Base-by-base conservation (phyloP, 2,329 filamentous ascomycete genomes). In the Hawksworthiomyces lignivorus region DNA sequence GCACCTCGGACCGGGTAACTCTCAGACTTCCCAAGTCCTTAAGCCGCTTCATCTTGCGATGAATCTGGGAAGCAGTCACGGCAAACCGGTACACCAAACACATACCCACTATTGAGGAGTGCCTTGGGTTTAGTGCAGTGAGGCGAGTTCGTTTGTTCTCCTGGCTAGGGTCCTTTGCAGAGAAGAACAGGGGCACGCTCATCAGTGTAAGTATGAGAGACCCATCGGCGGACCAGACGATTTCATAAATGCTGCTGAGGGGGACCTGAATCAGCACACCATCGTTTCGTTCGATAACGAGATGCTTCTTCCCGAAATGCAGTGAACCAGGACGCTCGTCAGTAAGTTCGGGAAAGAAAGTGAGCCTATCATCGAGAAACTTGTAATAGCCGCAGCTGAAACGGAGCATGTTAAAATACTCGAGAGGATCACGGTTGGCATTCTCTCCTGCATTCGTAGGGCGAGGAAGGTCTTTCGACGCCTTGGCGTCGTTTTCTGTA, bases 171-270 rank as follows among this genome's bases (percentile, higher is more conserved):
- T 10, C 29, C 6, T 32, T 38, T n/a, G 46, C 27, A 24, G 27
- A 45, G 15, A 54, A 50, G 39, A 73, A 76, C 39, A 76, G 69
- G 2, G 73, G 64, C 22, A 71, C 66, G 17, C 53, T 61, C 8
- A 31, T 45, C 1, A 82, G 65, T 0, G 75, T 71, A 3, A 81
- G 50, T 0, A 68, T 71, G 14, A 78, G 52, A 0, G 62, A 59
- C 46, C 59, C 41, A 47, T 62, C 37, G 17, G 52, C 26, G 24
- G 56, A 55, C 56, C 63, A 50, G 3, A 75, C 56, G 8, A 70
- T 52, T 37, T 73, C 67, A 21, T 69, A 48, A 24, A 77, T 67
- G 2, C 62, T 70, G 17, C 64, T 62, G 28, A 72, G 69, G 0
- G 68, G 61, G 12, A 80, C 68, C 36, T 75, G 67, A 26, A 78